Evolutionary conservation across 2,329 filamentous ascomycete genomes (phyloP).

Genomic region (Macrophomina pseudophaseolina): DNA sequence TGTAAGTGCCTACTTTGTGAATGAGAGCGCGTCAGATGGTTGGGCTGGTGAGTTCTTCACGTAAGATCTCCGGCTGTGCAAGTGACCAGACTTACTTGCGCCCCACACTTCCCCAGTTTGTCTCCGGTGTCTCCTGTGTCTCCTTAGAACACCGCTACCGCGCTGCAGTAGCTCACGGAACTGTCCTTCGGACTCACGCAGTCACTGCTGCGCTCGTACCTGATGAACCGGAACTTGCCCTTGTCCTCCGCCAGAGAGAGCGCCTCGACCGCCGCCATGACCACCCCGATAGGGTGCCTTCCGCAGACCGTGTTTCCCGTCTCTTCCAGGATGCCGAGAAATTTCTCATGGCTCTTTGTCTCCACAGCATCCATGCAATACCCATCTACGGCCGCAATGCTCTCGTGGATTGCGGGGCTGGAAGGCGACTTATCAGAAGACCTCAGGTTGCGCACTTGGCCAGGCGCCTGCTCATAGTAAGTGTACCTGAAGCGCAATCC

Average conservation of each 20-base stretch:
- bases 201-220: constrained; percentile 85
- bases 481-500: constrained; percentile 82
- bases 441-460: constrained; percentile 42
- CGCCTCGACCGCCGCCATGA: constrained; percentile 84
- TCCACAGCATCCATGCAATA: constrained; percentile 85
- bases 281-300: constrained; percentile 89
- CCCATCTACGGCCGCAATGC: constrained; percentile 79
- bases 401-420: constrained; percentile 74
- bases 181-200: constrained; percentile 71
- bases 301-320: constrained; percentile 95
- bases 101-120: constrained; percentile 18
- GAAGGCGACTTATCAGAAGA: constrained; percentile 38
- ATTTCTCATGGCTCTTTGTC: constrained; percentile 71
- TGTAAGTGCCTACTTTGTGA: not conserved
- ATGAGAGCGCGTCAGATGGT: constrained; percentile 11
- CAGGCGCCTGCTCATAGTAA: constrained; percentile 67
- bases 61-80: constrained; percentile 2
- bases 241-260: constrained; percentile 49
- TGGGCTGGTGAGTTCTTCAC: not conserved
- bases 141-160: constrained; percentile 74
- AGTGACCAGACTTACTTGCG: constrained; percentile 3
- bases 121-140: not conserved
- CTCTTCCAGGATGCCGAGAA: constrained; percentile 69
- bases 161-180: constrained; percentile 95
- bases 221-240: constrained; percentile 75